A percentile compares a stretch with the other conserved stretches of the same genome.
Conservation (phyloP, 1,139 yeast genomes). For the Blastobotrys elegans region DNA sequence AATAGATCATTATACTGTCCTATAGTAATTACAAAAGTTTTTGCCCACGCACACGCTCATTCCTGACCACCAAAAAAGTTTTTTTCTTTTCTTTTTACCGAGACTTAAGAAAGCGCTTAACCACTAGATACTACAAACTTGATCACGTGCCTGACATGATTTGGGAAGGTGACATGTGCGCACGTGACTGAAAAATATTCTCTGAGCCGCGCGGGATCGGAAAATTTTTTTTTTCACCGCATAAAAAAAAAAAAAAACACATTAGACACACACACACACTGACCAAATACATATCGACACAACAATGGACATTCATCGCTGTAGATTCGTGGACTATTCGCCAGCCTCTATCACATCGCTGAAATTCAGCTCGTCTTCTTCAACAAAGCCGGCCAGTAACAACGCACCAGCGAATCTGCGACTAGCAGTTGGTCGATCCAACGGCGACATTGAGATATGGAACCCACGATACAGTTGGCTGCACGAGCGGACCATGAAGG, state of each 20-base stretch:
- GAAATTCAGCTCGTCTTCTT: constrained; percentile 71
- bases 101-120: background rate
- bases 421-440: constrained; percentile 86
- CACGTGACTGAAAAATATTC: no score
- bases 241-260: background rate
- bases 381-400: constrained; percentile 29
- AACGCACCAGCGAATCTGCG: constrained; percentile 58
- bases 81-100: background rate
- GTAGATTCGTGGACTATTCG: constrained; percentile 84
- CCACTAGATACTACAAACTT: background rate
- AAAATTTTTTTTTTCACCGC: background rate
- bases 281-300: constrained; percentile 3
- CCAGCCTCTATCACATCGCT: constrained; percentile 83
- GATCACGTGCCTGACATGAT: no score
- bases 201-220: no score
- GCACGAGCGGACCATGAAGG: constrained; percentile 58
- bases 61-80: no score
- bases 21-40: no score
- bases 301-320: constrained; percentile 82
- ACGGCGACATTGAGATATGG: constrained; percentile 97
- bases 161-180: no score
- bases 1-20: no score
- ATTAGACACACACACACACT: background rate
- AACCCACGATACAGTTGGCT: constrained; percentile 67
- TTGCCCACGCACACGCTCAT: no score